A percentile compares a stretch with the other conserved stretches of the same genome.
phyloP scores from a whole-genome alignment of 495 filamentous ascomycete genomes.

The Parachaetomium inaequale region DNA sequence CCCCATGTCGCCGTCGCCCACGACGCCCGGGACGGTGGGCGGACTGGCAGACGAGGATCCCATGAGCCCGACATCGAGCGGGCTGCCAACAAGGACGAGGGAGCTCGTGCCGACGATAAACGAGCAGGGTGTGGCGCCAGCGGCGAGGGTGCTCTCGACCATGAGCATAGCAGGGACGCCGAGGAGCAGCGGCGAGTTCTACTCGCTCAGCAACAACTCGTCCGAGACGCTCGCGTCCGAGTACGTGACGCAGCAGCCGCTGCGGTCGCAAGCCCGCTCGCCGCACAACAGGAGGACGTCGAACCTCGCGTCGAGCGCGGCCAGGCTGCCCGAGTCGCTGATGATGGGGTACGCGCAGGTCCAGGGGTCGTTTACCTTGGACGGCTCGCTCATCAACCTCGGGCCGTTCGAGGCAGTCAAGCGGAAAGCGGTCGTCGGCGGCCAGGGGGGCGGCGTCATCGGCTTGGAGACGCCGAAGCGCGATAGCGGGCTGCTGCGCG shows the following conservation, averaged over 20 bases:
- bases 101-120: slow-evolving; percentile 45
- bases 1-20: slow-evolving; percentile 51
- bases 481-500: slow-evolving; percentile 74
- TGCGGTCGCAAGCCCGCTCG: slow-evolving; percentile 41
- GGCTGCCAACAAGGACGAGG: slow-evolving; percentile 35
- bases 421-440: slow-evolving; percentile 83
- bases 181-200: slow-evolving; percentile 91
- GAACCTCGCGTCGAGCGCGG: slow-evolving; percentile 48
- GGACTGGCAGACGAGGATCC: slow-evolving; percentile 26
- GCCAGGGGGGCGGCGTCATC: slow-evolving; percentile 78
- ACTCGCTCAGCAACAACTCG: slow-evolving; percentile 89
- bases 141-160: slow-evolving; percentile 67
- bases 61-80: slow-evolving; percentile 36
- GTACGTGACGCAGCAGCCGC: slow-evolving; percentile 65
- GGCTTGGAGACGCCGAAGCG: slow-evolving; percentile 72
- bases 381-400: slow-evolving; percentile 86
- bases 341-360: slow-evolving; percentile 99
- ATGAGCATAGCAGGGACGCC: slow-evolving; percentile 66
- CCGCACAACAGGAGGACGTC: slow-evolving; percentile 63
- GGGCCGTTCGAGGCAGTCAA: slow-evolving; percentile 94
- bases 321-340: slow-evolving; percentile 62
- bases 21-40: slow-evolving; percentile 25
- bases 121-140: slow-evolving; percentile 56
- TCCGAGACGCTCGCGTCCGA: slow-evolving; percentile 90
- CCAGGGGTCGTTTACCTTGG: slow-evolving; percentile 85